phyloP scores from a whole-genome alignment of 257 asterid genomes.

The Echites panduratus region DNA sequence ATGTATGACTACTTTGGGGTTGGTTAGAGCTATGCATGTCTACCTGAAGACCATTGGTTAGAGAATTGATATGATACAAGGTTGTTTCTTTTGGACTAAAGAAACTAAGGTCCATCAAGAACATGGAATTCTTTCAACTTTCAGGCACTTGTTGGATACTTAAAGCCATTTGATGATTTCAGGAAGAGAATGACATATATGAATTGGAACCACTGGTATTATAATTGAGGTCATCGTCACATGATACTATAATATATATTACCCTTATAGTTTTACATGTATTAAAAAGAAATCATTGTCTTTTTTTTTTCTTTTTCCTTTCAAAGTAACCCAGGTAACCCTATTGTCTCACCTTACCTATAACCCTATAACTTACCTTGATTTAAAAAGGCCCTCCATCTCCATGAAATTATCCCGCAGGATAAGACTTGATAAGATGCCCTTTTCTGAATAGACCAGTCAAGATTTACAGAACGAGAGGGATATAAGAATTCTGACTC shows the following conservation, averaged over 20 bases:
- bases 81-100: constrained; percentile 30
- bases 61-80: constrained; percentile 28
- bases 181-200: constrained; percentile 18
- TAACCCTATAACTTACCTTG: too few relatives aligned
- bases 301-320: too few relatives aligned
- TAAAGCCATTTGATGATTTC: constrained; percentile 25
- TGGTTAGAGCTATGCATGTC: constrained; percentile 30
- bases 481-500: too few relatives aligned
- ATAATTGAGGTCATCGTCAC: constrained; percentile 22
- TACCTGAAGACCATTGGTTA: constrained; percentile 15
- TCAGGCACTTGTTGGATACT: constrained; percentile 20
- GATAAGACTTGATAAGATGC: too few relatives aligned
- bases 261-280: not conserved
- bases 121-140: constrained; percentile 8
- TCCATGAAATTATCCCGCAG: too few relatives aligned
- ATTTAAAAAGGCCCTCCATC: too few relatives aligned
- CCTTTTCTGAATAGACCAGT: too few relatives aligned
- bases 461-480: too few relatives aligned
- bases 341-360: too few relatives aligned
- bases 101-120: constrained; percentile 49
- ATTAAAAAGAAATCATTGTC: not conserved
- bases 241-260: not conserved
- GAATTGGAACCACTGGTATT: constrained; percentile 7
- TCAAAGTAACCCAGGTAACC: too few relatives aligned
- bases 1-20: constrained; percentile 23